A percentile compares a stretch with the other conserved stretches of the same genome.
Conservation (phyloP, 2,329 filamentous ascomycete species). For the Pestalotiopsis fici region DNA sequence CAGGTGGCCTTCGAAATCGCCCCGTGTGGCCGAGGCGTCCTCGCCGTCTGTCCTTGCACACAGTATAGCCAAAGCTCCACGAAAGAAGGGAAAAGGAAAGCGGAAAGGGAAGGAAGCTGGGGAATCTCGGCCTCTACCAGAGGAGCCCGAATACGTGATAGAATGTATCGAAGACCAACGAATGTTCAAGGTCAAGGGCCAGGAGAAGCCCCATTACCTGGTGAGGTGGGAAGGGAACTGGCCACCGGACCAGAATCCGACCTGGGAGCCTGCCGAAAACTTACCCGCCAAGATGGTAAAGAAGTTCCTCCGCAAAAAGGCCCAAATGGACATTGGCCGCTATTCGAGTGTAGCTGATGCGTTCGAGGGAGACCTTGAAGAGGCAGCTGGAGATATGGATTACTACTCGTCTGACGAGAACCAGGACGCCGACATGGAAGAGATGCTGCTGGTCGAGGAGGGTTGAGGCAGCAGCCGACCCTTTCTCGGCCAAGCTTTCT, state of each 20-base stretch:
- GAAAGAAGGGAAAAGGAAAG: constrained; percentile 3
- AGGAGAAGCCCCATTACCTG: constrained; percentile 44
- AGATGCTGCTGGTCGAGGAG: constrained; percentile 10
- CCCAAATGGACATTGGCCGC: background rate
- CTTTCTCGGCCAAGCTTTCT: background rate
- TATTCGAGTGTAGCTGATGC: constrained; percentile 35
- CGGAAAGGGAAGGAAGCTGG: constrained; percentile 4
- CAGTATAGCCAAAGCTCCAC: background rate
- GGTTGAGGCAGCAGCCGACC: background rate
- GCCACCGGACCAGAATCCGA: constrained; percentile 56
- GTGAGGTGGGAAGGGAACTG: constrained; percentile 60
- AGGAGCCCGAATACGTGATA: constrained; percentile 40
- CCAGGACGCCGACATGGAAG: constrained; percentile 3
- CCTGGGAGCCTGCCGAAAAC: constrained; percentile 59
- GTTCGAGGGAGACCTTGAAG: constrained; percentile 25
- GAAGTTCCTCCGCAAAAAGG: constrained; percentile 33
- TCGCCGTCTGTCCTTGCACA: background rate
- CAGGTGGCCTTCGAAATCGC: constrained; percentile 12
- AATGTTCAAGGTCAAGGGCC: constrained; percentile 34
- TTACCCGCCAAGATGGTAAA: constrained; percentile 42
- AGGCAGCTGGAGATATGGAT: background rate
- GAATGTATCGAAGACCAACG: constrained; percentile 44
- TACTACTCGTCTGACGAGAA: background rate
- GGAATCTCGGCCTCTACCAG: constrained; percentile 21
- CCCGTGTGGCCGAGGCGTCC: background rate